These are phyloP conservation scores for Sarcodon sp. DNA, from an alignment of 768 basidiomycete genomes.

Conservation along the genomic window DNA sequence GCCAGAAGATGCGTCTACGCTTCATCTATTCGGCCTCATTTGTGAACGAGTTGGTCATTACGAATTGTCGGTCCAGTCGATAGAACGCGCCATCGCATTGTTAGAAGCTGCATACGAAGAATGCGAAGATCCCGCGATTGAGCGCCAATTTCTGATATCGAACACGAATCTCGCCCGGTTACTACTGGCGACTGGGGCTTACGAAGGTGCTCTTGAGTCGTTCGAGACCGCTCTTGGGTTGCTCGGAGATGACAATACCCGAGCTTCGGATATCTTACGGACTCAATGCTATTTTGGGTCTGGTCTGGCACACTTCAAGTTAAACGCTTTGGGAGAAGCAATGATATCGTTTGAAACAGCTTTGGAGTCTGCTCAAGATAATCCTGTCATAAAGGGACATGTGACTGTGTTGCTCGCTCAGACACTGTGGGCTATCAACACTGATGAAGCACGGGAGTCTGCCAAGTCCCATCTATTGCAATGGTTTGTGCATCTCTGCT, in stretches of 20 bases:
- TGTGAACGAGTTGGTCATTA: slow-evolving; percentile 74
- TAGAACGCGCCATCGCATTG: slow-evolving; percentile 50
- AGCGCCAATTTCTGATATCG: slow-evolving; percentile 69
- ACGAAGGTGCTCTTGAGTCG: slow-evolving; percentile 47
- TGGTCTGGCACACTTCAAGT: slow-evolving; percentile 60
- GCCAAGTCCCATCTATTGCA: slow-evolving; percentile 74
- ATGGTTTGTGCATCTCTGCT: slow-evolving; percentile 36
- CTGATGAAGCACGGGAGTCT: slow-evolving; percentile 61
- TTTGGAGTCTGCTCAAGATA: slow-evolving; percentile 37
- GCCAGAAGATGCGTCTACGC: slow-evolving; percentile 57
- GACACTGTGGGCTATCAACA: slow-evolving; percentile 72
- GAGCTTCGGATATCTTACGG: slow-evolving; percentile 28
- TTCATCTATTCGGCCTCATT: slow-evolving; percentile 77
- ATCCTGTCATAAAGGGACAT: slow-evolving; percentile 44
- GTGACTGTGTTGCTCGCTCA: slow-evolving; percentile 72
- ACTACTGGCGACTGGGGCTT: slow-evolving; percentile 45
- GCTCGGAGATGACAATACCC: slow-evolving; percentile 24
- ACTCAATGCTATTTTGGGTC: slow-evolving; percentile 58
- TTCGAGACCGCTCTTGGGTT: slow-evolving; percentile 67
- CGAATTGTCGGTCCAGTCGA: slow-evolving; percentile 41
- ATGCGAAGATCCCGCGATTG: slow-evolving; percentile 66
- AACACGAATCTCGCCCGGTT: slow-evolving; percentile 75
- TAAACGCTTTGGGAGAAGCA: slow-evolving; percentile 48
- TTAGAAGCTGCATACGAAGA: slow-evolving; percentile 87
- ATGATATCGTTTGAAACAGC: slow-evolving; percentile 58